Evolutionary conservation across 2,329 filamentous ascomycete genomes (phyloP).

Genomic region (Neofusicoccum kwambonambiense): DNA sequence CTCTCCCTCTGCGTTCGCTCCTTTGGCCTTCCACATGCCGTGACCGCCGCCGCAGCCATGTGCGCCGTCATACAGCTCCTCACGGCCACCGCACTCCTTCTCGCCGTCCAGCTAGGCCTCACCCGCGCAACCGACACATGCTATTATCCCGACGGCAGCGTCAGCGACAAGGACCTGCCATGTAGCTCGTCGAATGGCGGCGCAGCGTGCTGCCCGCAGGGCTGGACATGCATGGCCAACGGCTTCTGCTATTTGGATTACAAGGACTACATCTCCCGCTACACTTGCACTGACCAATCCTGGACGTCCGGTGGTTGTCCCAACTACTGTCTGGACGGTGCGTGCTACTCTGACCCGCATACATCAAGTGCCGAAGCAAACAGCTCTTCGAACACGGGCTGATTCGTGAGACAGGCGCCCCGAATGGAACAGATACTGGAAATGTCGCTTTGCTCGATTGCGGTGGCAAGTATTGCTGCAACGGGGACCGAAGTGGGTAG

Average conservation of each 20-base stretch:
- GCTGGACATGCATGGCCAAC: conserved; percentile 34
- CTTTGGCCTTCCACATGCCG: background rate
- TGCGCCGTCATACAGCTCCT: background rate
- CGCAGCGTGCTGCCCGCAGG: conserved; percentile 34
- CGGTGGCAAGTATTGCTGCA: conserved; percentile 25
- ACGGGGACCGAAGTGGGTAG: conserved; percentile 16
- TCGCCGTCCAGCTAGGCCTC: background rate
- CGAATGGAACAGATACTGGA: conserved; percentile 18
- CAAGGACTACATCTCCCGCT: conserved; percentile 28
- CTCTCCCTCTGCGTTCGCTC: background rate
- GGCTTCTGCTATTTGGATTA: conserved; percentile 31
- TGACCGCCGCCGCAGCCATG: background rate
- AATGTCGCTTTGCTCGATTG: conserved; percentile 25
- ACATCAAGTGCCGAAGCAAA: background rate
- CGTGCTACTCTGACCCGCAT: background rate
- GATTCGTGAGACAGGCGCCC: background rate
- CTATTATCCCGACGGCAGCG: conserved; percentile 36
- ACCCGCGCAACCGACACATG: conserved; percentile 27
- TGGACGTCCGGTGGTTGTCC: conserved; percentile 30
- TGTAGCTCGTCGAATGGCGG: conserved; percentile 23
- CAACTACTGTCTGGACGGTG: conserved; percentile 29
- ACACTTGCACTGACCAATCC: conserved; percentile 34
- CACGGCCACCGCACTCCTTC: background rate
- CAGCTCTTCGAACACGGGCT: background rate
- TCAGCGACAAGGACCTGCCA: conserved; percentile 24